A percentile compares a stretch with the other conserved stretches of the same genome.
Conservation (phyloP, 306 rosid genomes). For the Astragalus membranaceus region DNA sequence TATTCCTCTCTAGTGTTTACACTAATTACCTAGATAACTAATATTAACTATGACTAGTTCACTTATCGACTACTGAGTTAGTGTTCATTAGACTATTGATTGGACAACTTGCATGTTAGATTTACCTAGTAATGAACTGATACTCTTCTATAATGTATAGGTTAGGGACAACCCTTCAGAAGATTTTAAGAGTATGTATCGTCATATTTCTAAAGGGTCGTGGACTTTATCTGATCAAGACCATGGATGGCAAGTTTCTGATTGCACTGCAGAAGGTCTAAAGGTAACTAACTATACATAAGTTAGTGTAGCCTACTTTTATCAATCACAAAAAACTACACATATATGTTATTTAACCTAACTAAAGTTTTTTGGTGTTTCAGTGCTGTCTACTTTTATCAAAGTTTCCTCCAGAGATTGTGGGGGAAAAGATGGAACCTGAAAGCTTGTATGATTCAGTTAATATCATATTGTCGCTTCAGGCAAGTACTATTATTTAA, state of each 20-base stretch:
- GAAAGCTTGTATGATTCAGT: slow-evolving; percentile 52
- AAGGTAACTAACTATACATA: slow-evolving; percentile 35
- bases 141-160: slow-evolving; percentile 3
- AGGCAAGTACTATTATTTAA: slow-evolving; percentile 26
- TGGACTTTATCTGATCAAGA: slow-evolving; percentile 82
- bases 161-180: slow-evolving; percentile 53
- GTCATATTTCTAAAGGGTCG: slow-evolving; percentile 71
- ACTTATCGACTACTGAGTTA: not conserved
- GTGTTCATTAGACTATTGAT: not conserved
- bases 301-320: not conserved
- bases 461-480: slow-evolving; percentile 58
- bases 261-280: slow-evolving; percentile 68
- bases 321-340: not conserved
- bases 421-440: slow-evolving; percentile 62
- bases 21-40: not conserved
- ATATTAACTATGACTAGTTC: not conserved
- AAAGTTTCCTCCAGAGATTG: slow-evolving; percentile 50
- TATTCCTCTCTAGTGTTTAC: too few species aligned
- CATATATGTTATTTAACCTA: not conserved
- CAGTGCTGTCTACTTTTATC: slow-evolving; percentile 64
- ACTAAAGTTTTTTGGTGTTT: not conserved
- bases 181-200: slow-evolving; percentile 52
- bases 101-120: not conserved
- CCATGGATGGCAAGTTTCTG: slow-evolving; percentile 88
- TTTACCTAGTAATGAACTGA: not conserved